Percentiles rank a stretch among this genome's conserved stretches.
Conservation (phyloP, 176 grass and related monocot genomes). For the Metroxylon sagu region DNA sequence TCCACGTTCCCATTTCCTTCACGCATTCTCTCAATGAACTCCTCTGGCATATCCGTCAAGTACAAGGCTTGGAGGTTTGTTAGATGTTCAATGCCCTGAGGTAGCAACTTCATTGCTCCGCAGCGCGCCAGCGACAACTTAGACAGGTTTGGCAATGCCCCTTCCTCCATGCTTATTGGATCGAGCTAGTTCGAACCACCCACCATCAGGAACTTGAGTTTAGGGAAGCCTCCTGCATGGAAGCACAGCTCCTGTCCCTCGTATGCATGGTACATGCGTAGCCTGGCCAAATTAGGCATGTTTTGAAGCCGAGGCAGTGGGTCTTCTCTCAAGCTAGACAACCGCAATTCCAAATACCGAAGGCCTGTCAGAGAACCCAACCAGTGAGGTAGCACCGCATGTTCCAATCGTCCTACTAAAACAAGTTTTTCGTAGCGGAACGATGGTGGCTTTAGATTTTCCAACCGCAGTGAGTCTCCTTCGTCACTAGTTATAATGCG, state of each 20-base stretch:
- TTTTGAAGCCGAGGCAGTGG: not conserved
- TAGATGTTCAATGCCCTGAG: constrained; percentile 9
- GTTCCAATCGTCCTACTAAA: no score
- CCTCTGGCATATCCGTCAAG: not conserved
- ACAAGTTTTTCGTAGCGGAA: no score
- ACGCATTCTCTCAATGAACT: not conserved
- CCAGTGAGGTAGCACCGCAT: not conserved
- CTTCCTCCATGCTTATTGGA: not conserved
- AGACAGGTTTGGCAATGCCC: not conserved
- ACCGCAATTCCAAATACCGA: not conserved
- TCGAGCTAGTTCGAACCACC: not conserved
- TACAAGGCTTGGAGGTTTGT: not conserved
- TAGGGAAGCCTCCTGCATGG: constrained; percentile 2
- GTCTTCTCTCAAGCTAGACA: constrained; percentile 2
- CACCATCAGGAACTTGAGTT: not conserved
- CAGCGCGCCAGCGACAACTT: not conserved
- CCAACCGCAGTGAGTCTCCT: not conserved
- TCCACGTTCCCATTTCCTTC: no score
- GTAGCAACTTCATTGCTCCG: not conserved
- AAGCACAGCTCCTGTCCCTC: not conserved
- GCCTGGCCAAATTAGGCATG: not conserved
- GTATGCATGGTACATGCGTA: not conserved
- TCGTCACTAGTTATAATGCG: constrained; percentile 1
- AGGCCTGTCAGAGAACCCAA: not conserved
- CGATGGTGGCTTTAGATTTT: no score